Evolutionary conservation across 2,329 filamentous ascomycete species (phyloP).

Genomic region (Exophiala viscosa): DNA sequence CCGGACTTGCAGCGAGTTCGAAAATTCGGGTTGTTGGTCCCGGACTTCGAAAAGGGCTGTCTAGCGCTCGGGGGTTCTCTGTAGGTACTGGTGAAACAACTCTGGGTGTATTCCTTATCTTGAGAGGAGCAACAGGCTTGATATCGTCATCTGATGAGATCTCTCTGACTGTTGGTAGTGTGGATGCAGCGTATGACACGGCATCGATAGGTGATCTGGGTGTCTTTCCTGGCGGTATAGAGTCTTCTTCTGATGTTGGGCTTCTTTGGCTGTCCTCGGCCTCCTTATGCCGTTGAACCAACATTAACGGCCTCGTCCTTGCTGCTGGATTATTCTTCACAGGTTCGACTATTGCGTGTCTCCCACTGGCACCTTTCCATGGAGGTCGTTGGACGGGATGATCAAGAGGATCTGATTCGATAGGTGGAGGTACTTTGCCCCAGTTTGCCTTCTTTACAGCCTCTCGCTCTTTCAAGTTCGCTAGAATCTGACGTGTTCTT

Average conservation of each 20-base stretch:
- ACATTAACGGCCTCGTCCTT: slow-evolving; percentile 32
- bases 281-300: slow-evolving; percentile 28
- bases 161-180: slow-evolving; percentile 25
- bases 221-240: neutral
- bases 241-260: neutral
- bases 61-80: slow-evolving; percentile 5
- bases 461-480: slow-evolving; percentile 32
- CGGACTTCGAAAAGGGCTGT: slow-evolving; percentile 24
- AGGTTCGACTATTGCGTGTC: slow-evolving; percentile 60
- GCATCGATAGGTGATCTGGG: slow-evolving; percentile 25
- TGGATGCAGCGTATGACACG: slow-evolving; percentile 34
- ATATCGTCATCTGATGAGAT: slow-evolving; percentile 35
- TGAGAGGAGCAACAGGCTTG: slow-evolving; percentile 43
- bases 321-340: slow-evolving; percentile 59
- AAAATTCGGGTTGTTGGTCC: slow-evolving; percentile 2
- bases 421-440: slow-evolving; percentile 33
- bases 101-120: slow-evolving; percentile 37
- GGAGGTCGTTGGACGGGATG: slow-evolving; percentile 48
- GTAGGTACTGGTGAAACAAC: slow-evolving; percentile 19
- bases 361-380: slow-evolving; percentile 72
- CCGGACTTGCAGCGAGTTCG: slow-evolving; percentile 11
- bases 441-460: slow-evolving; percentile 32
- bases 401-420: slow-evolving; percentile 40
- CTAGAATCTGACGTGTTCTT: slow-evolving; percentile 35
- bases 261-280: slow-evolving; percentile 5